These are phyloP conservation scores for Gnaphalium uliginosum DNA, from an alignment of 129 eudicot genomes.

Conservation along the genomic window DNA sequence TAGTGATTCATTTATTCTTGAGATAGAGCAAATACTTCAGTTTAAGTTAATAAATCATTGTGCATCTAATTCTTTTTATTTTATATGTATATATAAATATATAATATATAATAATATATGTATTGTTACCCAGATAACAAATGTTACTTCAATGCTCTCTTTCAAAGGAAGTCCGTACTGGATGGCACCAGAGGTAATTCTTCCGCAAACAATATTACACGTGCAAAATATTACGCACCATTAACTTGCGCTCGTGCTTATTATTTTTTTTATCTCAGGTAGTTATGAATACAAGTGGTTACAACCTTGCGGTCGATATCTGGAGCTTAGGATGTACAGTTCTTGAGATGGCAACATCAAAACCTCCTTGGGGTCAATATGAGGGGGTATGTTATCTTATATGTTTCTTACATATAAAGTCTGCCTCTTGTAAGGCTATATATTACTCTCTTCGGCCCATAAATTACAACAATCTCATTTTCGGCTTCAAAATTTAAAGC, in stretches of 20 bases:
- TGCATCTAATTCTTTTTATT: background rate
- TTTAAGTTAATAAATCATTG: background rate
- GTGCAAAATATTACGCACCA: background rate
- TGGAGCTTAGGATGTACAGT: constrained; percentile 98
- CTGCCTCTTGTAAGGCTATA: background rate
- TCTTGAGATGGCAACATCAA: constrained; percentile 93
- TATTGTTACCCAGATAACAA: constrained; percentile 53
- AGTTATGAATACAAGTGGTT: constrained; percentile 86
- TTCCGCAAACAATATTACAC: background rate
- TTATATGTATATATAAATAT: background rate
- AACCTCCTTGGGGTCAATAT: constrained; percentile 97
- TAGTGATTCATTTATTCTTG: background rate
- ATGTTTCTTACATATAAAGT: background rate
- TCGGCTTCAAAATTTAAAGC: background rate
- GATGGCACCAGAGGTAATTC: constrained; percentile 98
- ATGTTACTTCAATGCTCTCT: constrained; percentile 77
- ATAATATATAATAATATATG: constrained; percentile 2
- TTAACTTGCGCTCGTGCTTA: background rate
- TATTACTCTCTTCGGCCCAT: background rate
- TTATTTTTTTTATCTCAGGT: constrained; percentile 46
- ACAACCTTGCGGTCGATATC: constrained; percentile 88
- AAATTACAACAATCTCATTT: background rate
- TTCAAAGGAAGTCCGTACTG: constrained; percentile 99
- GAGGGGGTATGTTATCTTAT: constrained; percentile 68
- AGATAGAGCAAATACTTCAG: background rate